A percentile compares a stretch with the other conserved stretches of the same genome.
Conservation (phyloP, 1,284 basidiomycete genomes). For the Moesziomyces globuligerus region DNA sequence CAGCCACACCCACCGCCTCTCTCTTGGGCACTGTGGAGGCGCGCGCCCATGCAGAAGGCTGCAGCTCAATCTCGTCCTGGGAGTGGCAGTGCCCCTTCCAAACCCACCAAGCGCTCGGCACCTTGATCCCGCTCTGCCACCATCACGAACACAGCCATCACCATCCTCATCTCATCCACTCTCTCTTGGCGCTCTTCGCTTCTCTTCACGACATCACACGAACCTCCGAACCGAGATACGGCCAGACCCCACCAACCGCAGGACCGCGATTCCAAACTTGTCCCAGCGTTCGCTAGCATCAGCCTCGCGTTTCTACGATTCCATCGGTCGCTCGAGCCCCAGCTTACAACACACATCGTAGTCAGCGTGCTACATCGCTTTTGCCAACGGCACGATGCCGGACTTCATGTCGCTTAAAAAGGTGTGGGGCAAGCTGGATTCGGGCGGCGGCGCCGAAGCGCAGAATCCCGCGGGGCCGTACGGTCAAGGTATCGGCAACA, state of each 20-base stretch:
- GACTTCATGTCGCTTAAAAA: constrained; percentile 51
- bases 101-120: background rate
- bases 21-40: background rate
- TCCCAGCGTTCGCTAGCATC: background rate
- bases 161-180: background rate
- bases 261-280: background rate
- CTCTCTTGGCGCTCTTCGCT: background rate
- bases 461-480: constrained; percentile 11
- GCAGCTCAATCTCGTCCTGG: background rate
- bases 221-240: background rate
- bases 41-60: background rate
- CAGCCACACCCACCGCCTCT: background rate
- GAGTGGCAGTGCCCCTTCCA: background rate
- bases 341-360: background rate
- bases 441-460: constrained; percentile 14
- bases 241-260: background rate
- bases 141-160: background rate
- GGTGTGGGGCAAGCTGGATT: constrained; percentile 45
- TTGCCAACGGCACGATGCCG: constrained; percentile 21
- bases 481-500: constrained; percentile 35
- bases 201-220: constrained; percentile 3
- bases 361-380: background rate
- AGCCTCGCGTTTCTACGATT: background rate
- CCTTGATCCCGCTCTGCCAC: background rate
- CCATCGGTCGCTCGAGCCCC: background rate